These are phyloP conservation scores for Anaeramoeba flamelloides DNA, from an alignment of 78 protist genomes.

Conservation along the genomic window DNA sequence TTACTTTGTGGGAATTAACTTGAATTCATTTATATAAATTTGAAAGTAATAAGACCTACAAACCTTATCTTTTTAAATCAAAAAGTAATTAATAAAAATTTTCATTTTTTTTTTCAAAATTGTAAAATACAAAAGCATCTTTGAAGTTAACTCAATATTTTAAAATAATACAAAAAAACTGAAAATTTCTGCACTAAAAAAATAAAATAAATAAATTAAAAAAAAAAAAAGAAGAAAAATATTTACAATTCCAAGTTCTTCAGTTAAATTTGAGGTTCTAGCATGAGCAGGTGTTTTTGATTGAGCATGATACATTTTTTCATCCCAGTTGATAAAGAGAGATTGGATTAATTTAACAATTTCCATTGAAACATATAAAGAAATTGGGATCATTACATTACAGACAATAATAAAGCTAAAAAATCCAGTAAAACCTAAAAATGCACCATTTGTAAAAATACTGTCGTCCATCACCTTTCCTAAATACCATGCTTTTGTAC, in stretches of 20 bases:
- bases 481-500: too few species aligned
- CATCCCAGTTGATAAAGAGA: conserved; percentile 7
- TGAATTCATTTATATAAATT: too few species aligned
- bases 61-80: too few species aligned
- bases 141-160: not conserved
- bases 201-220: not conserved
- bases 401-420: not conserved
- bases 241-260: conserved; percentile 52
- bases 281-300: conserved; percentile 37
- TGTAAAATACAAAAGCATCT: not conserved
- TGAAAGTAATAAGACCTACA: too few species aligned
- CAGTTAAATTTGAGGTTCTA: conserved; percentile 53
- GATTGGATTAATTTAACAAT: not conserved
- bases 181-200: not conserved
- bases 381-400: conserved; percentile 18
- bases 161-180: not conserved
- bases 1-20: too few species aligned
- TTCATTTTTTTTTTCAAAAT: not conserved
- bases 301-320: conserved; percentile 42
- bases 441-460: too few species aligned
- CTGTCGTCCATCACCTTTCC: too few species aligned
- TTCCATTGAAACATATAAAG: conserved; percentile 19
- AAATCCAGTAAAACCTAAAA: too few species aligned
- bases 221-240: not conserved
- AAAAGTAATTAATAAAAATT: not conserved